These are phyloP conservation scores for Beauveria brongniartii DNA, from an alignment of 2,329 filamentous ascomycete genomes.

Conservation along the genomic window DNA sequence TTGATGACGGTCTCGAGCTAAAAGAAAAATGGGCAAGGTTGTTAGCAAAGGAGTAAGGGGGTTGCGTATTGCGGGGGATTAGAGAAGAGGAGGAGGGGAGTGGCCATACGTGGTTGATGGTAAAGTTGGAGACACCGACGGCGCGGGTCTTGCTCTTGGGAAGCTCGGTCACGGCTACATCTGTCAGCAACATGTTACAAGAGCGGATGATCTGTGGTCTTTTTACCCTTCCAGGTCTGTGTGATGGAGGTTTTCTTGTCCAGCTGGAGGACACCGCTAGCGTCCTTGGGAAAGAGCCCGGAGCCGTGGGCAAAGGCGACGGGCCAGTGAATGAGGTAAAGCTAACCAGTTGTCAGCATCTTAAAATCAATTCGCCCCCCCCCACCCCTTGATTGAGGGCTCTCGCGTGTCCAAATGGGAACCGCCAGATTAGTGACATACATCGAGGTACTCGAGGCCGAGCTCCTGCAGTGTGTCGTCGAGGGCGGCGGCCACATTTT, in stretches of 20 bases:
- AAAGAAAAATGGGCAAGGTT: too few relatives aligned
- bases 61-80: too few relatives aligned
- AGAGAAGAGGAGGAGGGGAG: too few relatives aligned
- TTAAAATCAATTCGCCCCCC: too few relatives aligned
- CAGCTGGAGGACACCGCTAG: conserved; percentile 31
- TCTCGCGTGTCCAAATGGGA: not conserved
- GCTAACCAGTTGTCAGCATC: conserved; percentile 20
- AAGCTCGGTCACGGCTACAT: conserved; percentile 43
- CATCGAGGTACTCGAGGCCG: conserved; percentile 49
- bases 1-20: conserved; percentile 46
- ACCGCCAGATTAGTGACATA: conserved; percentile 16
- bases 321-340: conserved; percentile 60
- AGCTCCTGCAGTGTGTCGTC: conserved; percentile 48
- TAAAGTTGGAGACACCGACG: conserved; percentile 69
- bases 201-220: too few relatives aligned
- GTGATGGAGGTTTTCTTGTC: conserved; percentile 34
- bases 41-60: not conserved
- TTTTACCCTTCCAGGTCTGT: conserved; percentile 36
- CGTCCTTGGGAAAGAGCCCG: conserved; percentile 36
- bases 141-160: conserved; percentile 54
- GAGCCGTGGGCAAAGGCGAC: conserved; percentile 34
- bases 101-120: conserved; percentile 39
- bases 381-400: not conserved
- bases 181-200: not conserved
- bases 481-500: conserved; percentile 47